phyloP scores from a whole-genome alignment of 441 rosid species.

The Cnidoscolus chayamansa region DNA sequence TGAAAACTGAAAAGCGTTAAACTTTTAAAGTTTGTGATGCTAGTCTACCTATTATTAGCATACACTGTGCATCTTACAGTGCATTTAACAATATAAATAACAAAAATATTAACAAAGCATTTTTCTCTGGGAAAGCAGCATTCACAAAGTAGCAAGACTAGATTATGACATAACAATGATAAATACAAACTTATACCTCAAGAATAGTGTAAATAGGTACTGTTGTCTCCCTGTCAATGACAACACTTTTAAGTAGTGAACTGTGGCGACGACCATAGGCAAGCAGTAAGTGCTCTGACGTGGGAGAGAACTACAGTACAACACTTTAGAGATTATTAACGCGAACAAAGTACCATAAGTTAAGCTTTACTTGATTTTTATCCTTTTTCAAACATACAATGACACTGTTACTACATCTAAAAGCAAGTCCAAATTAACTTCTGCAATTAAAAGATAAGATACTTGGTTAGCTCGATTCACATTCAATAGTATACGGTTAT shows the following conservation, averaged over 20 bases:
- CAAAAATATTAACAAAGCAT: neutral
- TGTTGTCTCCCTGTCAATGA: slow-evolving; percentile 64
- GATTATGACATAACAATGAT: neutral
- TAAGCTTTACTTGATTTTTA: neutral
- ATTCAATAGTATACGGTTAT: neutral
- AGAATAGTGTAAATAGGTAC: slow-evolving; percentile 69
- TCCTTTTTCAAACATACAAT: neutral
- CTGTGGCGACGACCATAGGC: slow-evolving; percentile 85
- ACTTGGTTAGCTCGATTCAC: neutral
- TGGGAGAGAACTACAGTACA: slow-evolving; percentile 67
- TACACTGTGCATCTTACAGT: neutral
- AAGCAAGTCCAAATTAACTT: neutral
- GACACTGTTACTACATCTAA: neutral
- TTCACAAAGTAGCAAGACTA: neutral
- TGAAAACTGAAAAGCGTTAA: neutral
- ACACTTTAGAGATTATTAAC: neutral
- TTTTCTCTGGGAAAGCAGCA: neutral
- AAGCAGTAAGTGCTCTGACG: slow-evolving; percentile 74
- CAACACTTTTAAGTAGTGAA: slow-evolving; percentile 70
- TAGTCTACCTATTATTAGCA: neutral
- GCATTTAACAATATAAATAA: neutral
- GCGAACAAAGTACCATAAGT: neutral
- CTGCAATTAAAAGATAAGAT: neutral
- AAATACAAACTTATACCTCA: slow-evolving; percentile 45
- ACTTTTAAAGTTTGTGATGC: neutral